Base-by-base conservation (phyloP, 2,329 filamentous ascomycete genomes). In the Penicillium griseofulvum region DNA sequence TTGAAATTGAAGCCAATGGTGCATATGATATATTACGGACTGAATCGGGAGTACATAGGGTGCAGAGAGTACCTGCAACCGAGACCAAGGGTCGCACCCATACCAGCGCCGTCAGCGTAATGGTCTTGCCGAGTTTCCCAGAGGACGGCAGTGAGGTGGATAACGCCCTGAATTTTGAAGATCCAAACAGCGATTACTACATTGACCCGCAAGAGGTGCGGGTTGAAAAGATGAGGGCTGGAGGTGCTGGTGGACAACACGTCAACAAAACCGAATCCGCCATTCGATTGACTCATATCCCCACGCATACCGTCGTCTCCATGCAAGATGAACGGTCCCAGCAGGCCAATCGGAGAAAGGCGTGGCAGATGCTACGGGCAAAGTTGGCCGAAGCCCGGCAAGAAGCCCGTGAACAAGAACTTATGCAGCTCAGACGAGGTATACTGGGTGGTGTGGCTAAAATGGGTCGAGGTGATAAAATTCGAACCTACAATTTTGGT, bases 261-360 rank as follows among this genome's bases (percentile, higher is more conserved):
- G 94, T 99, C 70, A 99, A 99, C 77, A 97, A 93, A 73, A 99
- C 94, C 0, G 94, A 99, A 77, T 96, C 91, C 29, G 94, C 94
- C 4, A 90, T 99, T 58, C 87, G 94, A 10, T 81, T 99, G 66
- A 97, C 92, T 2, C 94, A 99, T 77, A 75, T 88, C 7, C 94
- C 94, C 2, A 96, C 91, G 0, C 89, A 89, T 42, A 94, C 87
- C 0, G 85, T 90, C 2, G 92, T 97, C 14, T 87, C 87, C 12
- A 96, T 97, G 82, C 94, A 99, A 73, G 94, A 99, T 71, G 87
- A 87, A 50, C 84, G 94, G 52, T 96, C 91, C 41, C 94, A 99
- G 77, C 86, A 90, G 64, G 85, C 90, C 62, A 99, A 99, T 75
- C 84, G 92, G 42, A 88, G 91, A 58, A 86, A 86, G 57, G 94